Evolutionary conservation across 2,329 filamentous ascomycete genomes (phyloP), one percentile per base, ranked within the genome.

Genomic region (Cladosporium sp.): DNA sequence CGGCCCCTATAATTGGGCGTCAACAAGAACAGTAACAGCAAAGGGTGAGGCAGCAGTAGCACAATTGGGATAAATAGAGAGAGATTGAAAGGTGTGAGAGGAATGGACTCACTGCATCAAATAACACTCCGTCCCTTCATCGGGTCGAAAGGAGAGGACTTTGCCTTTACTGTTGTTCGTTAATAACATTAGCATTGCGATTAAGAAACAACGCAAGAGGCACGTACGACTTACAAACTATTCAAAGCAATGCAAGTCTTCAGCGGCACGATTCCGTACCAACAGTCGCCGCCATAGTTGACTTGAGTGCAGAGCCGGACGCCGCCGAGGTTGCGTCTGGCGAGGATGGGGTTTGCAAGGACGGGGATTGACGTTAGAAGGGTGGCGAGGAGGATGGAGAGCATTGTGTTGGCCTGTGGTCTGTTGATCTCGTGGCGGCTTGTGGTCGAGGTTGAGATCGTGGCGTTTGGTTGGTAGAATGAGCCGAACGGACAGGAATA

Each of bases 221-320:
- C 4, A 30, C 7, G 45, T 3, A 5, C 3, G 9, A 65, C 67
- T 40, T 62, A 70, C 67, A 68, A 71, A 20, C 64, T 67, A 28
- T 63, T 63, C 52, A 71, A 54, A 39, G 62, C 55, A 9, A 70
- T 65, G 55, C 67, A 70, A 7, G 43, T 55, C 36, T 68, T 63
- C 15, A 67, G 43, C 14, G 66, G 65, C 62, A 63, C 67, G 19
- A 63, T 59, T 20, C 64, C 60, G 15, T 64, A 61, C 28, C 52
- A 47, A 55, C 65, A 67, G 49, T 64, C 45, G 47, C 67, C 67
- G 30, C 40, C 70, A 19, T 73, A 67, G n/a, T 64, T 52, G 5
- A 58, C 58, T n/a, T 61, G 60, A 15, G 64, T 64, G 60, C 65
- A 67, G 40, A 61, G 45, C 64, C 71, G n/a, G 3, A 74, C 73